A percentile compares a stretch with the other conserved stretches of the same genome.
Evolutionary conservation across 2,329 filamentous ascomycete genomes (phyloP).

Genomic region (Trichoderma sp.): DNA sequence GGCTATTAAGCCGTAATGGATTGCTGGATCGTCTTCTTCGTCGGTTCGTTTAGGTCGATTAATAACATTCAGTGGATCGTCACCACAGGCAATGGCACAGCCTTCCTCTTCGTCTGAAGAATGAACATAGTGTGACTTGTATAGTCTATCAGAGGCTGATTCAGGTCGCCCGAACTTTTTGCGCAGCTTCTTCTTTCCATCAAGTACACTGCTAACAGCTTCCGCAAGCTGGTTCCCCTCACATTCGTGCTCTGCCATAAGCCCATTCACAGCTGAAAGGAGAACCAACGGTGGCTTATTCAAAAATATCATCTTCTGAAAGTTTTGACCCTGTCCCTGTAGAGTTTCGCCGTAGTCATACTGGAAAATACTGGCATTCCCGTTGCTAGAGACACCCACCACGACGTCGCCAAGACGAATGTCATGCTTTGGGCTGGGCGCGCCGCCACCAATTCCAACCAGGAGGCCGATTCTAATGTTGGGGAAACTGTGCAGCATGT

Average conservation of each 20-base stretch:
- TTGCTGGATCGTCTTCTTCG: not conserved
- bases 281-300: not conserved
- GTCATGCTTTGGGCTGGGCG: not conserved
- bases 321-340: not conserved
- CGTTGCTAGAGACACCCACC: not conserved
- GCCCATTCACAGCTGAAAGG: not conserved
- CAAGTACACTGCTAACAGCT: not conserved
- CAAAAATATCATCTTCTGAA: not conserved
- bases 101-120: not conserved
- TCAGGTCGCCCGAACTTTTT: not conserved
- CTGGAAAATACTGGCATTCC: not conserved
- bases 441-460: not conserved
- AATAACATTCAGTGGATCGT: not conserved
- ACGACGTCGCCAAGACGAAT: not conserved
- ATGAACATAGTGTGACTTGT: not conserved
- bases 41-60: not conserved
- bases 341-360: not conserved
- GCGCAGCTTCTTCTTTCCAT: not conserved
- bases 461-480: not conserved
- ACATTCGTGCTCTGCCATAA: not conserved
- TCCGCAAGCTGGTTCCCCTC: not conserved
- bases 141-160: not conserved
- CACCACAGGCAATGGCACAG: not conserved
- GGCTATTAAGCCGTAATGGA: not conserved
- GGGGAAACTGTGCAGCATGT: not conserved